These are phyloP conservation scores for Volvox reticuliferus DNA, from an alignment of 139 green algal species.

Conservation along the genomic window DNA sequence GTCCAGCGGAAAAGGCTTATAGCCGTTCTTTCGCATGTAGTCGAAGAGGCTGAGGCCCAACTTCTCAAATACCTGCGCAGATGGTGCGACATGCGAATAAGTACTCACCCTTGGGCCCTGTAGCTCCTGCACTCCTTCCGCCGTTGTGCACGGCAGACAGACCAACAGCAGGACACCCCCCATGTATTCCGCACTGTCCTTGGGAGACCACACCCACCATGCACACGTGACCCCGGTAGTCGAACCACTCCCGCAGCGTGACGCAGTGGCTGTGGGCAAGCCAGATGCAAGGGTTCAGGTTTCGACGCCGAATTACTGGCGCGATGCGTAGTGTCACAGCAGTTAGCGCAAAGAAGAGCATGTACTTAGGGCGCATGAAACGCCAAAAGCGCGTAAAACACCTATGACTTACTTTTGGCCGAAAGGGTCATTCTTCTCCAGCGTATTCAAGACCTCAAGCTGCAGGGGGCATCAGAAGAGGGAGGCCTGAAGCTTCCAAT, in stretches of 20 bases:
- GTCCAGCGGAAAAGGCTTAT: constrained; percentile 89
- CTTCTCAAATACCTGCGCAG: constrained; percentile 93
- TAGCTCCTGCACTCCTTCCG: no score
- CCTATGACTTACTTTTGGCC: constrained; percentile 49
- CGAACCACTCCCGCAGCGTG: constrained; percentile 93
- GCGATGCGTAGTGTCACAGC: no score
- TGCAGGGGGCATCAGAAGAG: constrained; percentile 49
- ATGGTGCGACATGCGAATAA: neutral
- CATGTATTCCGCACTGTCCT: no score
- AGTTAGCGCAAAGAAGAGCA: no score
- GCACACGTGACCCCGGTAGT: constrained; percentile 97
- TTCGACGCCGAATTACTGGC: no score
- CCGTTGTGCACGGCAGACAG: no score
- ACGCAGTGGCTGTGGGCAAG: constrained; percentile 79
- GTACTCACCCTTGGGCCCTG: neutral
- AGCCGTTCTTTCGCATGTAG: constrained; percentile 94
- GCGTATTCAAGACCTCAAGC: constrained; percentile 90
- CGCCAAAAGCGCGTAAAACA: no score
- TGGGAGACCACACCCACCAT: constrained; percentile 81
- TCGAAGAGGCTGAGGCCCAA: constrained; percentile 96
- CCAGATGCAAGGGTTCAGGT: no score
- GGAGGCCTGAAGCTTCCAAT: no score
- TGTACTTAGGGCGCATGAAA: no score
- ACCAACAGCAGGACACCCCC: no score
- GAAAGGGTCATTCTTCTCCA: constrained; percentile 82